phyloP scores from a whole-genome alignment of 306 rosid species.

The Quercus berberidifolia region DNA sequence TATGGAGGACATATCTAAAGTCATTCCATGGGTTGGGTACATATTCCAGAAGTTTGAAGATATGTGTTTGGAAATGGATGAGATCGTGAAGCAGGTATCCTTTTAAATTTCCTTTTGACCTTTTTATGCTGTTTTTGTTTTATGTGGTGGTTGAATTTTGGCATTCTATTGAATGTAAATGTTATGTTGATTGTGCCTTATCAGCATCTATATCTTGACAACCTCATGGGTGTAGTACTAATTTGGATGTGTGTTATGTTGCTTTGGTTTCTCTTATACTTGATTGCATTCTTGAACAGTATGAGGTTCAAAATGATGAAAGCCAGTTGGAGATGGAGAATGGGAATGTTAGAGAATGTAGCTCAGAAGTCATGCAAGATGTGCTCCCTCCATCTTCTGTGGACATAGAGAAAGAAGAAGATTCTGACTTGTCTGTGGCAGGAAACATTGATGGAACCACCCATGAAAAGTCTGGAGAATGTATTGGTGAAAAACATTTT shows the following conservation, averaged over 20 bases:
- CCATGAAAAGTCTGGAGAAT: neutral
- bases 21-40: neutral
- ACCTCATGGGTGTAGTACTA: neutral
- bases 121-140: neutral
- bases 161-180: neutral
- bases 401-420: neutral
- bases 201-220: neutral
- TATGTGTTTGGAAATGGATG: neutral
- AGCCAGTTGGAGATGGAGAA: neutral
- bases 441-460: neutral
- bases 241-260: neutral
- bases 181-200: neutral
- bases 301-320: neutral
- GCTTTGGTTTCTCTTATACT: neutral
- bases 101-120: neutral
- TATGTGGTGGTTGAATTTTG: neutral
- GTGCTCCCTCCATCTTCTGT: neutral
- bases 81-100: neutral
- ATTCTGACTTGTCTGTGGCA: neutral
- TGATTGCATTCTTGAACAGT: neutral
- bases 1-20: neutral
- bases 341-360: neutral
- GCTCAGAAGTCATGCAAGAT: neutral
- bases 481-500: neutral
- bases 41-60: neutral